These are phyloP conservation scores for Elymus sibiricus DNA, from an alignment of 176 grass and related monocot species.

Conservation along the genomic window DNA sequence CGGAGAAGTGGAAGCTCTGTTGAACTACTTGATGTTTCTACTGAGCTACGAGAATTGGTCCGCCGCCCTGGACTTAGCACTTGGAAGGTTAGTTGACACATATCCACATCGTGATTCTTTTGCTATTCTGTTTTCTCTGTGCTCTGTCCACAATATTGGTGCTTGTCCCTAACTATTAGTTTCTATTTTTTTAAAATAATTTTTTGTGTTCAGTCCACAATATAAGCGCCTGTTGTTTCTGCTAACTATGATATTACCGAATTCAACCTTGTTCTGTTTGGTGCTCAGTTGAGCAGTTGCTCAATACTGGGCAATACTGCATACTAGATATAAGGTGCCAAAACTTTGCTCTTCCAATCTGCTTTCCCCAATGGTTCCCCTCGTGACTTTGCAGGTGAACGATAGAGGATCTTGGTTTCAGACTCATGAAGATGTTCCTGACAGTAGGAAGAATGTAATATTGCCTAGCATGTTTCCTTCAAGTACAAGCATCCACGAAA, in stretches of 20 bases:
- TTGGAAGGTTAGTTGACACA: conserved; percentile 75
- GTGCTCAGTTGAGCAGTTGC: neutral
- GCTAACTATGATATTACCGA: neutral
- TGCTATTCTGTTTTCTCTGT: neutral
- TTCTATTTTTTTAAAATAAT: neutral
- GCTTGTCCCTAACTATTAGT: neutral
- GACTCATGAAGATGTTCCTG: conserved; percentile 62
- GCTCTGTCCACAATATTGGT: neutral
- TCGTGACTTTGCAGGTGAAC: conserved; percentile 50
- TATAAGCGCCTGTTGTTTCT: neutral
- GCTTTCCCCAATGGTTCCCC: neutral
- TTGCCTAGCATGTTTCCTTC: conserved; percentile 91
- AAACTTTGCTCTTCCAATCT: conserved; percentile 12
- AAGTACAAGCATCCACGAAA: conserved; percentile 39
- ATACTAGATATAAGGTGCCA: neutral
- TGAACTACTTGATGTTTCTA: conserved; percentile 86
- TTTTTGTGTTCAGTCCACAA: neutral
- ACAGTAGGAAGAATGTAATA: conserved; percentile 58
- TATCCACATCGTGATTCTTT: conserved; percentile 10
- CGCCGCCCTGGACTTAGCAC: conserved; percentile 64
- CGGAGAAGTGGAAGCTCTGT: conserved; percentile 70
- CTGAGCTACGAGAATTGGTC: conserved; percentile 66
- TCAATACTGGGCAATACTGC: neutral
- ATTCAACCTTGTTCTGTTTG: neutral
- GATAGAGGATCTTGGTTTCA: conserved; percentile 78